These are phyloP conservation scores for Blepharisma japonicum DNA, from an alignment of 73 alveolate species.

Conservation along the genomic window DNA sequence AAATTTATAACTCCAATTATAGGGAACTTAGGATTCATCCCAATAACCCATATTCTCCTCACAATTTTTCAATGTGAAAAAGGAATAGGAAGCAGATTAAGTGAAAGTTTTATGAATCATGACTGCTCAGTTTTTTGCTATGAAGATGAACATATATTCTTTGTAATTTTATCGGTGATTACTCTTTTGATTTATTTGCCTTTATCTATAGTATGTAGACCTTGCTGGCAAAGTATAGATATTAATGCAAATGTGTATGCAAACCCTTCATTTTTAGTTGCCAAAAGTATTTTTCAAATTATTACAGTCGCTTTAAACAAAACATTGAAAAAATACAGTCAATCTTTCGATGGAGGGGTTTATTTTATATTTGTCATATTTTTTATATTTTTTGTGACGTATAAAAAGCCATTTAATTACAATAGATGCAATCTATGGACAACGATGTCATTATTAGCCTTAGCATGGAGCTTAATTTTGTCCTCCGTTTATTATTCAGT, in stretches of 20 bases:
- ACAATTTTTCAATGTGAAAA: not conserved
- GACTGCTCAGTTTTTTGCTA: conserved; percentile 2
- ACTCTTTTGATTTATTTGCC: not conserved
- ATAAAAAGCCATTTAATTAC: conserved; percentile 12
- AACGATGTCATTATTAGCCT: too few species aligned
- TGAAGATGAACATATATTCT: not conserved
- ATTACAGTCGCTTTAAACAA: too few species aligned
- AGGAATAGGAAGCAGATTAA: not conserved
- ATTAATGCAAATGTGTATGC: not conserved
- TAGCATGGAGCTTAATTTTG: too few species aligned
- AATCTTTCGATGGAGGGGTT: not conserved
- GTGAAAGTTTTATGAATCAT: not conserved
- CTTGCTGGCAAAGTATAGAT: not conserved
- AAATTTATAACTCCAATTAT: not conserved
- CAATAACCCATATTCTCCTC: not conserved
- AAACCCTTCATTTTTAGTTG: conserved; percentile 3
- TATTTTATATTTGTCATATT: not conserved
- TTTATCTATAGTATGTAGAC: not conserved
- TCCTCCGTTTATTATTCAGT: too few species aligned
- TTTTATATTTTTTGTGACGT: not conserved
- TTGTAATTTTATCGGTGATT: not conserved
- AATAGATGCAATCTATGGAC: conserved; percentile 4
- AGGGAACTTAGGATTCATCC: conserved; percentile 4
- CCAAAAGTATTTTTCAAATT: not conserved
- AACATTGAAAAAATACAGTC: too few species aligned